These are phyloP conservation scores for Solanum hybrid DNA, from an alignment of 305 asterid genomes.

Conservation along the genomic window DNA sequence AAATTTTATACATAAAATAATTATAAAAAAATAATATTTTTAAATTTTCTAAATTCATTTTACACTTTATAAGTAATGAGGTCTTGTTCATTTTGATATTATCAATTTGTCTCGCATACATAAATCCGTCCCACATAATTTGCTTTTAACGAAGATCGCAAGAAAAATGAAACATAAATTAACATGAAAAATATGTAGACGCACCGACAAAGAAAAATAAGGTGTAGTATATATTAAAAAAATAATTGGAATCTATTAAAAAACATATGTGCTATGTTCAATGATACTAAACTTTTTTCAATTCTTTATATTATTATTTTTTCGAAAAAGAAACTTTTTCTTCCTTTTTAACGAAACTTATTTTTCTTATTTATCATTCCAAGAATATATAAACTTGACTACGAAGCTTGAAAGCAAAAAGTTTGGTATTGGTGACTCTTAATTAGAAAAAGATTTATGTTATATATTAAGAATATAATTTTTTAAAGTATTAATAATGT, in stretches of 20 bases:
- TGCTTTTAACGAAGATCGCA: not conserved
- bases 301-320: not conserved
- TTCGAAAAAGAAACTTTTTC: not conserved
- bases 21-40: too few species aligned
- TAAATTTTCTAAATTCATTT: too few species aligned
- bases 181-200: not conserved
- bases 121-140: not conserved
- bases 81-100: too few species aligned
- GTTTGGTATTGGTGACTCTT: not conserved
- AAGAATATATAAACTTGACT: not conserved
- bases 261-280: not conserved
- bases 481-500: not conserved
- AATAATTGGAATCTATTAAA: not conserved
- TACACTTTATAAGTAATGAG: too few species aligned
- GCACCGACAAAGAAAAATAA: not conserved
- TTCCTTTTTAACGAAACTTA: not conserved
- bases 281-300: not conserved
- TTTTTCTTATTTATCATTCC: not conserved
- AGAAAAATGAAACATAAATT: not conserved
- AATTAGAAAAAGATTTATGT: not conserved
- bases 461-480: not conserved
- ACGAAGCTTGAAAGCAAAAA: not conserved
- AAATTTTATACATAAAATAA: too few species aligned
- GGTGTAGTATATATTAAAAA: not conserved
- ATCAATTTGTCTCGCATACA: not conserved